A percentile compares a stretch with the other conserved stretches of the same genome.
phyloP scores from a whole-genome alignment of 495 filamentous ascomycete species.

The Hypoxylon lenormandii region DNA sequence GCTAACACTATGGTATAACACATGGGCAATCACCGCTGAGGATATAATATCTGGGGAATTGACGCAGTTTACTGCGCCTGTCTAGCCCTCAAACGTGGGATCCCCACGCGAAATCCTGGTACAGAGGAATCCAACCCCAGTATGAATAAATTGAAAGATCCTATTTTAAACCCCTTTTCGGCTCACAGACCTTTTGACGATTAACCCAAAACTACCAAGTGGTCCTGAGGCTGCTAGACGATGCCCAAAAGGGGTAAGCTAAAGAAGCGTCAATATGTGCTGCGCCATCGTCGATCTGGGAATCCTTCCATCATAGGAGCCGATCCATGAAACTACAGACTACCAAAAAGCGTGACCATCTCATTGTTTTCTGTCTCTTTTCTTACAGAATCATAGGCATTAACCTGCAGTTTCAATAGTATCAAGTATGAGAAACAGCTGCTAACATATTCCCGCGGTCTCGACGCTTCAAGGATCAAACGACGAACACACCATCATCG shows the following conservation, averaged over 20 bases:
- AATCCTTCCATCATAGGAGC: neutral
- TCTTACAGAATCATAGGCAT: no score
- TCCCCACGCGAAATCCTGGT: neutral
- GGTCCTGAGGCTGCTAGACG: neutral
- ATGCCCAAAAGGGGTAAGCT: neutral
- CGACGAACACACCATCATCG: no score
- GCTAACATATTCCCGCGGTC: no score
- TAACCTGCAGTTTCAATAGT: no score
- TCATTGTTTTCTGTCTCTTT: neutral
- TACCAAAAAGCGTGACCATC: neutral
- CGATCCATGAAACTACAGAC: neutral
- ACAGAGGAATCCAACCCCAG: neutral
- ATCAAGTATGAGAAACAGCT: no score
- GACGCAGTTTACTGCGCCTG: no score
- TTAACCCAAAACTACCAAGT: neutral
- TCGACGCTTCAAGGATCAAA: no score
- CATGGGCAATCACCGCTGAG: neutral
- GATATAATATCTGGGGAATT: no score
- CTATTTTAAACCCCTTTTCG: neutral
- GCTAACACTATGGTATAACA: neutral
- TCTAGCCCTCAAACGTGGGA: neutral
- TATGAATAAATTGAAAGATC: neutral
- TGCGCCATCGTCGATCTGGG: slow-evolving; percentile 3
- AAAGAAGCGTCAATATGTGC: neutral
- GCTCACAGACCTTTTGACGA: no score